phyloP scores from a whole-genome alignment of 2,329 filamentous ascomycete species.

The Fusarium irregulare region DNA sequence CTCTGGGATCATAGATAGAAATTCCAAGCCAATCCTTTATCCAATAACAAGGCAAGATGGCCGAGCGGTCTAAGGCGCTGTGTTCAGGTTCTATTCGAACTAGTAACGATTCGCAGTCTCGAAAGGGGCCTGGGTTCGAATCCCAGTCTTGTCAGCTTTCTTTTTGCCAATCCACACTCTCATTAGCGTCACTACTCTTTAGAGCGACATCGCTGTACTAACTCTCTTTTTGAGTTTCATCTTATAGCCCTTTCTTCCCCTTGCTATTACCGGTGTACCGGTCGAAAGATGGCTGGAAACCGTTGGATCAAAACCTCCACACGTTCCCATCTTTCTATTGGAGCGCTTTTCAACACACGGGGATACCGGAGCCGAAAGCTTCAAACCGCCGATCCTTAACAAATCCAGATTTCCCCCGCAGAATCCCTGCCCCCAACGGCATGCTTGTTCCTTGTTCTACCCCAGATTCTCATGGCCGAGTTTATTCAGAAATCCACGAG shows the following conservation, averaged over 20 bases:
- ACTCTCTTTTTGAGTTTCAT: neutral
- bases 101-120: slow-evolving; percentile 6
- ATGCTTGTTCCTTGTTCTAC: slow-evolving; percentile 16
- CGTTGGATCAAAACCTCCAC: neutral
- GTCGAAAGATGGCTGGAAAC: neutral
- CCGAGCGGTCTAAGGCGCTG: slow-evolving; percentile 7
- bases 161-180: neutral
- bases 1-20: too few relatives aligned
- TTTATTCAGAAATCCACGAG: slow-evolving; percentile 11
- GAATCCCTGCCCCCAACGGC: neutral
- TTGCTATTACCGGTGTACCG: neutral
- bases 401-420: slow-evolving; percentile 9
- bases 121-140: slow-evolving; percentile 8
- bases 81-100: slow-evolving; percentile 1
- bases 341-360: slow-evolving; percentile 15
- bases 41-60: neutral
- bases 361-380: slow-evolving; percentile 16
- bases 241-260: too few relatives aligned
- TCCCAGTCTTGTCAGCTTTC: slow-evolving; percentile 1
- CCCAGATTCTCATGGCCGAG: slow-evolving; percentile 19
- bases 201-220: neutral
- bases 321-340: neutral
- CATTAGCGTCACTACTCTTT: accelerated
- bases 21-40: neutral
- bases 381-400: slow-evolving; percentile 1